A percentile compares a stretch with the other conserved stretches of the same genome.
phyloP scores from a whole-genome alignment of 495 filamentous ascomycete genomes.

The Penicillium pulvis region DNA sequence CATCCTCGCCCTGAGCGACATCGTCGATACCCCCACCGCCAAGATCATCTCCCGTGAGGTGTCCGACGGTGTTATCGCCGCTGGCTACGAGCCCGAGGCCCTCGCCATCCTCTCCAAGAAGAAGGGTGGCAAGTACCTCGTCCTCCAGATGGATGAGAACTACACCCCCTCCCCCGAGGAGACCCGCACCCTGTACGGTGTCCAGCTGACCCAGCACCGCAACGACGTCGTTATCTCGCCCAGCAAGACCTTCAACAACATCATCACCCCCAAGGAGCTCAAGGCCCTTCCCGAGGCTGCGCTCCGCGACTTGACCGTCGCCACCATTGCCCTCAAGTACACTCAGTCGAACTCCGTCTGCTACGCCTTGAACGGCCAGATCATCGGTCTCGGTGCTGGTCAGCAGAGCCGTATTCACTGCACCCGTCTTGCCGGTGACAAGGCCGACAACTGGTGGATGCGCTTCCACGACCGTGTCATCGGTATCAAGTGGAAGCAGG shows the following conservation, averaged over 20 bases:
- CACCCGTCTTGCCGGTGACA: conserved; percentile 96
- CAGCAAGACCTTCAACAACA: conserved; percentile 74
- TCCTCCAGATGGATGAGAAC: conserved; percentile 89
- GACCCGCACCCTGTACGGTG: conserved; percentile 82
- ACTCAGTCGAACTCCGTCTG: conserved; percentile 99
- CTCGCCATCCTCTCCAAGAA: conserved; percentile 94
- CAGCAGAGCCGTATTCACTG: conserved; percentile 98
- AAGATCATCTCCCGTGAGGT: conserved; percentile 98
- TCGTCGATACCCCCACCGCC: conserved; percentile 86
- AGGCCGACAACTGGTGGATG: conserved; percentile 99
- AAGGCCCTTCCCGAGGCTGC: conserved; percentile 74
- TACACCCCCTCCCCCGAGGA: conserved; percentile 79
- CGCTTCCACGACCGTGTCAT: conserved; percentile 89
- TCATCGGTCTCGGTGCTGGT: conserved; percentile 91
- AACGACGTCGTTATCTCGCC: conserved; percentile 88
- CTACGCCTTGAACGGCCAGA: conserved; percentile 92
- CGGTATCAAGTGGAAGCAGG: conserved; percentile 92
- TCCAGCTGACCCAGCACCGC: conserved; percentile 82
- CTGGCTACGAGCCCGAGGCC: conserved; percentile 79
- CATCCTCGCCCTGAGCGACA: conserved; percentile 87
- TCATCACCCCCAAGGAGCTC: conserved; percentile 82
- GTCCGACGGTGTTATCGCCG: conserved; percentile 93
- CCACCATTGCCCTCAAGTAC: conserved; percentile 96
- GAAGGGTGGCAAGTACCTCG: conserved; percentile 95
- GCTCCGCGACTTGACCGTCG: conserved; percentile 86